Evolutionary conservation across 257 asterid species (phyloP).

Genomic region (Forsythia viridissima): DNA sequence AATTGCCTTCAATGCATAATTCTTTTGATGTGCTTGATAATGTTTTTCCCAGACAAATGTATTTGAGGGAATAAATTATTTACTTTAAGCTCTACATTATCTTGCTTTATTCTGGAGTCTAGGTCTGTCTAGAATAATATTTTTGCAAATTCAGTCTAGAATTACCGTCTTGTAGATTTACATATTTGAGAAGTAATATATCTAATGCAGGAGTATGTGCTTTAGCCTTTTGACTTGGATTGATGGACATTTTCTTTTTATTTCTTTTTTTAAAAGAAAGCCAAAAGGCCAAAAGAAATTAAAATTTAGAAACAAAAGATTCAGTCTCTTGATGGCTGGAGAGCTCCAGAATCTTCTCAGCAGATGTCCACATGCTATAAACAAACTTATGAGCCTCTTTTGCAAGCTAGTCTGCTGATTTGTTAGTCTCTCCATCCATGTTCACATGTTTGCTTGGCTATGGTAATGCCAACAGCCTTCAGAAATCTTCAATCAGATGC

Average conservation of each 20-base stretch:
- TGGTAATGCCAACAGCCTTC: background rate
- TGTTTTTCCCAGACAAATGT: background rate
- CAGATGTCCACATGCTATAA: background rate
- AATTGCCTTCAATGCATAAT: background rate
- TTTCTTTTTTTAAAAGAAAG: background rate
- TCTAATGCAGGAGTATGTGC: background rate
- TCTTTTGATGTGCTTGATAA: background rate
- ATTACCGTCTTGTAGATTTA: background rate
- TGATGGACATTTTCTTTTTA: background rate
- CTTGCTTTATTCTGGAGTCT: conserved; percentile 1
- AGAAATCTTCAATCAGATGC: background rate
- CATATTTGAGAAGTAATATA: background rate
- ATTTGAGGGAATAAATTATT: background rate
- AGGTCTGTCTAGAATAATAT: background rate
- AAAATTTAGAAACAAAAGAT: background rate
- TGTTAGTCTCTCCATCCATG: background rate
- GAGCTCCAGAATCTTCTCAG: background rate
- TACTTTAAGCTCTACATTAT: background rate
- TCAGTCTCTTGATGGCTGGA: background rate
- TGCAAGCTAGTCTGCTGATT: background rate
- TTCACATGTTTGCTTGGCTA: background rate
- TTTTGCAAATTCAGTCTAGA: background rate
- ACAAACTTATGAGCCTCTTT: background rate
- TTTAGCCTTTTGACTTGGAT: background rate
- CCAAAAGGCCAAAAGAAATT: background rate